phyloP scores from a whole-genome alignment of 345 rosid species.

The Bretschneidera sinensis region DNA sequence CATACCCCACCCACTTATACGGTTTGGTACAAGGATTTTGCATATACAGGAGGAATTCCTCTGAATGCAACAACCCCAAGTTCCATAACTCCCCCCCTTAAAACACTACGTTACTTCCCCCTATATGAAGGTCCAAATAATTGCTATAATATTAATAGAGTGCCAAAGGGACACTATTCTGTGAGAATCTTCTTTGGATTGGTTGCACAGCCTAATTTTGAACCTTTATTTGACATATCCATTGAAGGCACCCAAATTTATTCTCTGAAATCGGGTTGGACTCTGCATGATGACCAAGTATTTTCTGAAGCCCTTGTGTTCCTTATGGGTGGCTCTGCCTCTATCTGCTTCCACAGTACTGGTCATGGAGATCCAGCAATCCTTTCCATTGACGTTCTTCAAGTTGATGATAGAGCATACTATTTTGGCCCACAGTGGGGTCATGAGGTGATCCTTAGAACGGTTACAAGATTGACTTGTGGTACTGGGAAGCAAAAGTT shows the following conservation, averaged over 20 bases:
- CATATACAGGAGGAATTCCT: conserved; percentile 88
- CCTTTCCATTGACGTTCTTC: conserved; percentile 80
- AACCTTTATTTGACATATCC: conserved; percentile 88
- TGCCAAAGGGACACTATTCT: conserved; percentile 78
- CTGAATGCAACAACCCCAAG: conserved; percentile 51
- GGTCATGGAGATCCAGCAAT: conserved; percentile 98
- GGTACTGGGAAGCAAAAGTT: conserved; percentile 68
- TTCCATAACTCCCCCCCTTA: conserved; percentile 59
- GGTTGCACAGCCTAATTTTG: conserved; percentile 38
- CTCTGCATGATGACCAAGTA: conserved; percentile 62
- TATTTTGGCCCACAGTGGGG: conserved; percentile 56
- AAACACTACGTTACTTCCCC: conserved; percentile 84
- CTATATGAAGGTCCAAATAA: conserved; percentile 84
- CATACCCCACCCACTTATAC: conserved; percentile 67
- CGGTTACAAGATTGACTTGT: conserved; percentile 70
- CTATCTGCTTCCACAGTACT: conserved; percentile 92
- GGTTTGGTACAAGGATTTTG: conserved; percentile 88
- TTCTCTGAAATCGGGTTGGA: conserved; percentile 90
- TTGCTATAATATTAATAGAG: conserved; percentile 65
- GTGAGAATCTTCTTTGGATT: conserved; percentile 81
- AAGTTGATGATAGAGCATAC: conserved; percentile 75
- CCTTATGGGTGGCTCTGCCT: conserved; percentile 56
- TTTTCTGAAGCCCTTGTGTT: conserved; percentile 78
- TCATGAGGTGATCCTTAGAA: conserved; percentile 57
- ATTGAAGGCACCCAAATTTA: conserved; percentile 78